Percentiles rank a stretch among this genome's conserved stretches.
Conservation (phyloP, 768 basidiomycete species). For the Mrakia gelida region DNA sequence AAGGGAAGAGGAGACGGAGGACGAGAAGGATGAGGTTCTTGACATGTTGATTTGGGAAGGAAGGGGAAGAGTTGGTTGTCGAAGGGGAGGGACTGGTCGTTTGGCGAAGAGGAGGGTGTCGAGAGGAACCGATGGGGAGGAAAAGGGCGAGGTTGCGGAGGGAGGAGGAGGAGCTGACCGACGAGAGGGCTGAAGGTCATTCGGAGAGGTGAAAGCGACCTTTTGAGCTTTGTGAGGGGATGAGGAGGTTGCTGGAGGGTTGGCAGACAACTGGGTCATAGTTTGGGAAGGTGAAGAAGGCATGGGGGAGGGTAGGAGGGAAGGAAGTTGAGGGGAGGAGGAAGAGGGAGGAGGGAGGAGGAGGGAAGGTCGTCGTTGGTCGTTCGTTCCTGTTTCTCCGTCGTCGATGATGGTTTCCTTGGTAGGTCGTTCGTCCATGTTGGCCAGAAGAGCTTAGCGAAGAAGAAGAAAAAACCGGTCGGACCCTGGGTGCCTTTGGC, state of each 20-base stretch:
- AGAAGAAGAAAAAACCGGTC: neutral
- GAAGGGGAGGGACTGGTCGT: neutral
- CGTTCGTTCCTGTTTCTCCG: neutral
- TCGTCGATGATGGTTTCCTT: neutral
- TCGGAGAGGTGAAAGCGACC: slow-evolving; percentile 30
- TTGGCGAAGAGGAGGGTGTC: neutral
- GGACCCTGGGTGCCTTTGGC: neutral
- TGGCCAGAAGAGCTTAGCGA: neutral
- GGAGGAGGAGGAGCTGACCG: slow-evolving; percentile 17
- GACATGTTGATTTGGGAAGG: neutral
- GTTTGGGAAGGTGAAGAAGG: neutral
- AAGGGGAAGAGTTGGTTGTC: neutral
- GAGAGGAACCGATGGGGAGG: slow-evolving; percentile 5
- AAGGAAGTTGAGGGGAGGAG: slow-evolving; percentile 32
- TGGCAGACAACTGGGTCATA: no score
- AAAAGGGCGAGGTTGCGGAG: slow-evolving; percentile 9
- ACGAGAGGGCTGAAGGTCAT: slow-evolving; percentile 36
- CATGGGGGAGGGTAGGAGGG: slow-evolving; percentile 20
- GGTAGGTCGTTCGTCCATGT: neutral
- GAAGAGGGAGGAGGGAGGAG: slow-evolving; percentile 42
- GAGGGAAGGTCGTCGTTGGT: slow-evolving; percentile 36
- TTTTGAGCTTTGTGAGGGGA: no score
- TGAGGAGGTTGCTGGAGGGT: no score
- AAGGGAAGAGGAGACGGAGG: neutral
- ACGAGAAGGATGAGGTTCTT: neutral